Percentiles rank a stretch among this genome's conserved stretches.
Conservation (phyloP, 1,284 basidiomycete species). For the Boletus sp. region DNA sequence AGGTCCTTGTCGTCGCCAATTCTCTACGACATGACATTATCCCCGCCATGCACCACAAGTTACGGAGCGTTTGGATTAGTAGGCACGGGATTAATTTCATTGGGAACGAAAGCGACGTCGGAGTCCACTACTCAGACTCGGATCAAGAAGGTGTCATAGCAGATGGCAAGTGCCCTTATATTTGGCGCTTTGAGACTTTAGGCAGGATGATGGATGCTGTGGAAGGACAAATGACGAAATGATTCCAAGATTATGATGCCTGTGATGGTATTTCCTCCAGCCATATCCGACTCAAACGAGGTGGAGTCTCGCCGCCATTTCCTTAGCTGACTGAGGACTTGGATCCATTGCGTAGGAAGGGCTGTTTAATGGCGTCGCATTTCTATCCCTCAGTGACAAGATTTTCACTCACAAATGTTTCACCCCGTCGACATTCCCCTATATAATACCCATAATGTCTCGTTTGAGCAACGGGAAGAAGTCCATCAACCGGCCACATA, state of each 20-base stretch:
- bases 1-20: slow-evolving; percentile 60
- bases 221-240: slow-evolving; percentile 39
- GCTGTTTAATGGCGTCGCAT: no score
- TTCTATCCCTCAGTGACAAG: no score
- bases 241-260: neutral
- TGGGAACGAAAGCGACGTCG: slow-evolving; percentile 28
- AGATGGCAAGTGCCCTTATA: slow-evolving; percentile 39
- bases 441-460: no score
- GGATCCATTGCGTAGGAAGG: no score
- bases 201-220: slow-evolving; percentile 60
- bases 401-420: no score
- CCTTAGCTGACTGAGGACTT: neutral
- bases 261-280: slow-evolving; percentile 6
- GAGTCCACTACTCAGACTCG: slow-evolving; percentile 2
- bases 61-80: slow-evolving; percentile 67
- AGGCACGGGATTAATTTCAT: slow-evolving; percentile 51
- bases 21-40: slow-evolving; percentile 62
- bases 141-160: slow-evolving; percentile 23
- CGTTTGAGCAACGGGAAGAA: no score
- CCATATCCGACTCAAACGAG: slow-evolving; percentile 2
- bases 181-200: slow-evolving; percentile 59
- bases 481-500: no score
- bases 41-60: slow-evolving; percentile 53
- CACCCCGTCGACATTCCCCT: no score
- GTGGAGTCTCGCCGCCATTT: neutral